Percentiles rank a stretch among this genome's conserved stretches.
Conservation (phyloP, 345 rosid genomes). For the Sonneratia alba region DNA sequence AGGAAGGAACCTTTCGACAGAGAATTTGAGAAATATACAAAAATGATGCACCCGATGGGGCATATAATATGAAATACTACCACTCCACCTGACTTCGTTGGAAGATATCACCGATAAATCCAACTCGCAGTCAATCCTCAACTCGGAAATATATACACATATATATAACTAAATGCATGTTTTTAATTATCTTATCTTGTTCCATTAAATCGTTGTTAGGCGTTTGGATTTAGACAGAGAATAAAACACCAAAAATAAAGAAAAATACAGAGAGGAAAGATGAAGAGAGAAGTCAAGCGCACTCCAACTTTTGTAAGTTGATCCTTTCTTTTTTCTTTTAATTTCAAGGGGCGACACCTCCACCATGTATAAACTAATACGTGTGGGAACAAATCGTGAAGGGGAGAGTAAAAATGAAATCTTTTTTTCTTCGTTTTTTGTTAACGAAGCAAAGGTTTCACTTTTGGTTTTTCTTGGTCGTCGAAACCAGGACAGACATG, state of each 20-base stretch:
- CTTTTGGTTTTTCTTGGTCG: no score
- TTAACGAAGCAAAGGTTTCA: no score
- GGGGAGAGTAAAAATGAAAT: not conserved
- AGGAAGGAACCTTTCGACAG: not conserved
- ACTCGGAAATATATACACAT: no score
- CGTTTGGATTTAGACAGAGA: no score
- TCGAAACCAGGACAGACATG: no score
- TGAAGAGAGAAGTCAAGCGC: not conserved
- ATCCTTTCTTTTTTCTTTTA: not conserved
- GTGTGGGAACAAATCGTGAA: conserved; percentile 11
- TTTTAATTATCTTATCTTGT: no score
- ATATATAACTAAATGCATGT: no score
- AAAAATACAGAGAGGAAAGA: not conserved
- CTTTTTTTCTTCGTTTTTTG: not conserved
- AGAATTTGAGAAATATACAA: not conserved
- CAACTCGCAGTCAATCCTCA: no score
- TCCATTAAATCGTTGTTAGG: no score
- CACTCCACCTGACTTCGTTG: no score
- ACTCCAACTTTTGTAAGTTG: not conserved
- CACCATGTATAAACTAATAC: conserved; percentile 8
- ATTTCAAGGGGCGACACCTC: no score
- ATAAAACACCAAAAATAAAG: not conserved
- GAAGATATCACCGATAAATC: no score
- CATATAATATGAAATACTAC: not conserved
- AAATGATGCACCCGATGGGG: conserved; percentile 22